These are phyloP conservation scores for Mucor velutinosus DNA, from an alignment of 371 early-diverging fungal species.

Conservation along the genomic window DNA sequence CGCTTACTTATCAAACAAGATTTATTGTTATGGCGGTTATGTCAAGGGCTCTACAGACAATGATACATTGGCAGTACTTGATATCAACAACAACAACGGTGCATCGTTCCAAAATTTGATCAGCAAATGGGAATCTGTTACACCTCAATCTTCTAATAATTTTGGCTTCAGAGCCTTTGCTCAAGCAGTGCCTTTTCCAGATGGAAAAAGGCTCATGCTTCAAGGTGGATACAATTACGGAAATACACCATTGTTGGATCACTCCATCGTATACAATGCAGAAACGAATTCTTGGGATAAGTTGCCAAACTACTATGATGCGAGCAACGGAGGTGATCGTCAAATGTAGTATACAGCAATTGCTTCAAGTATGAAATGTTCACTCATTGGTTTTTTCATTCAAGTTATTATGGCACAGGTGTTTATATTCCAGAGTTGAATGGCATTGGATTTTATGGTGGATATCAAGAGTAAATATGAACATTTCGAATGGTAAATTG, in stretches of 20 bases:
- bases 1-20: background rate
- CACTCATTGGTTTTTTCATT: background rate
- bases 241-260: background rate
- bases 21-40: slow-evolving; percentile 8
- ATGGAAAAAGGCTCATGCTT: background rate
- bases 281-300: background rate
- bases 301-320: background rate
- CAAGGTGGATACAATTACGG: slow-evolving; percentile 7
- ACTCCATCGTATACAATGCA: slow-evolving; percentile 4
- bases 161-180: background rate
- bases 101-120: background rate
- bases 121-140: background rate
- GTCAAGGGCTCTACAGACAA: background rate
- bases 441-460: slow-evolving; percentile 1
- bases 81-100: slow-evolving; percentile 1
- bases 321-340: background rate
- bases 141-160: background rate
- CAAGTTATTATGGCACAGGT: slow-evolving; percentile 5
- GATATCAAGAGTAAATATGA: background rate
- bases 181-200: slow-evolving; percentile 2
- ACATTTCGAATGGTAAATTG: background rate
- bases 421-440: background rate
- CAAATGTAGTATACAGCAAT: slow-evolving; percentile 3
- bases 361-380: background rate
- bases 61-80: background rate